Base-by-base conservation (phyloP, 345 rosid genomes). In the Eutrema heterophyllum region DNA sequence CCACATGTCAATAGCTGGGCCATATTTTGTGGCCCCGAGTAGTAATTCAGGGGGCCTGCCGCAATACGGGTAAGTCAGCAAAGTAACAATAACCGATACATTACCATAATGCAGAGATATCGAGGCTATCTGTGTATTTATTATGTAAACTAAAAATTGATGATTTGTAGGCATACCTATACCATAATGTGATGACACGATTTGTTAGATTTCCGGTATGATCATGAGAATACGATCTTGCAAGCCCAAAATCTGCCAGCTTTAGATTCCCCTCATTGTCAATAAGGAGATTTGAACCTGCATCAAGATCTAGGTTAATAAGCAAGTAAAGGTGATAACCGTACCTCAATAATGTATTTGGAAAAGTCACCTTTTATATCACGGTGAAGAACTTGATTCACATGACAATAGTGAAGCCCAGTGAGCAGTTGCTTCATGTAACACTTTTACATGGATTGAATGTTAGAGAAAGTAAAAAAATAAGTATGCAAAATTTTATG, bases 231-330 rank as follows among this genome's bases (percentile, higher is more conserved):
- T 78, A 89, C n/a, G 93, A 88, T 24, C 99, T 81, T 18, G 99
- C 99, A 61, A 95, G 97, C 72, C 99, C 99, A 78, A 95, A 95
- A 87, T 95, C 99, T 9, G 99, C 99, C 55, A 95, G 96, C 87
- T 95, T 95, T 70, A 95, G 82, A 69, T 92, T 92, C 32, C 99
- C 97, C 85, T 92, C 96, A 43, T 95, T 92, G 86, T 92, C 97
- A 62, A 95, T 95, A 45, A 95, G 93, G 81, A 95, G 97, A 86
- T 95, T 95, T 18, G 99, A 95, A 30, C 97, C 97, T 94, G 89
- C 78, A 78, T 56, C 33, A 39, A 70, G 45, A 49, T 32, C n/a
- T 13, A 10, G 39, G 65, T 75, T 13, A 57, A 24, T 38, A 9
- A 35, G 29, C 9, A 57, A 40, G 45, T 44, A 67, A 73, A 74